Percentiles rank a stretch among this genome's conserved stretches.
Conservation (phyloP, 2,329 filamentous ascomycete species). For the Ophiobolus disseminans region DNA sequence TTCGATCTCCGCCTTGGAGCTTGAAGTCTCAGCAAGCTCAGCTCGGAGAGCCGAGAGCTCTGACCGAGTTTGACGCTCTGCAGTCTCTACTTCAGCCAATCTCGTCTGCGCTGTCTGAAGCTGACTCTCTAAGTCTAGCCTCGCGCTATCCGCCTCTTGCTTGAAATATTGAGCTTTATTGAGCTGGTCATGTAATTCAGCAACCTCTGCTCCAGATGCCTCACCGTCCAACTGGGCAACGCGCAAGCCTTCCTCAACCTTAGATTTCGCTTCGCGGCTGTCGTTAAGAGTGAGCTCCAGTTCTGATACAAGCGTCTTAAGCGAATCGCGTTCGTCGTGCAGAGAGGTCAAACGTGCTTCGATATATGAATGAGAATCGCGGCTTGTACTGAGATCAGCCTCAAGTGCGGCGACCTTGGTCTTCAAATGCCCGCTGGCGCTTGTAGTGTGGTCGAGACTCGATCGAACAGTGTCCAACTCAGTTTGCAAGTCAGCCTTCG, state of each 20-base stretch:
- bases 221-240: constrained; percentile 13
- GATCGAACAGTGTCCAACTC: constrained; percentile 12
- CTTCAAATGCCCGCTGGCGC: constrained; percentile 11
- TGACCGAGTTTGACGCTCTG: constrained; percentile 13
- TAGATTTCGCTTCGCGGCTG: constrained; percentile 9
- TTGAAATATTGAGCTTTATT: constrained; percentile 10
- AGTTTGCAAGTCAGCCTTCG: constrained; percentile 16
- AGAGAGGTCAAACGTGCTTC: constrained; percentile 16
- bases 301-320: constrained; percentile 18
- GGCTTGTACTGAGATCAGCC: constrained; percentile 3
- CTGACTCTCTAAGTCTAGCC: constrained; percentile 2
- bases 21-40: constrained; percentile 17
- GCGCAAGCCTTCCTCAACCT: constrained; percentile 15
- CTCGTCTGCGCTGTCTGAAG: constrained; percentile 15
- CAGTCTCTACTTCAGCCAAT: constrained; percentile 17
- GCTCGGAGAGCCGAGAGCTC: constrained; percentile 24
- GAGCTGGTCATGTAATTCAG: constrained; percentile 16
- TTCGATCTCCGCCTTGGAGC: constrained; percentile 29
- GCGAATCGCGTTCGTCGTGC: constrained; percentile 13
- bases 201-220: constrained; percentile 14
- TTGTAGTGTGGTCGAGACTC: constrained; percentile 7
- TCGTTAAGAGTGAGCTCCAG: constrained; percentile 17
- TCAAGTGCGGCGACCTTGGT: constrained; percentile 18
- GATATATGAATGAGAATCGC: constrained; percentile 9
- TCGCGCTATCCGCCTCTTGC: constrained; percentile 11